phyloP scores from a whole-genome alignment of 73 alveolate genomes.

The Diophrys appendiculata region DNA sequence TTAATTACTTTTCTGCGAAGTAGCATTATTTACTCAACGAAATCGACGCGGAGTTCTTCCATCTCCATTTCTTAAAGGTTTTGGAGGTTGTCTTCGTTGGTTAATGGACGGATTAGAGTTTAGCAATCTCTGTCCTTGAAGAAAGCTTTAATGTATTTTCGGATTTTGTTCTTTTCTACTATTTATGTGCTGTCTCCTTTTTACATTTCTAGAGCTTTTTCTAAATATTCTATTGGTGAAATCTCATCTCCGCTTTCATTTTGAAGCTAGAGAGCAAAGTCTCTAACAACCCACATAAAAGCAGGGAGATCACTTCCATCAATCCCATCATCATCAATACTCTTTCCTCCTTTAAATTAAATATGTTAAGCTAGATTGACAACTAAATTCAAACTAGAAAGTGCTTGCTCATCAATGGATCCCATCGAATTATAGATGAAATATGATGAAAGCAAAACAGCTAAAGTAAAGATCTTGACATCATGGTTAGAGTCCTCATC shows the following conservation, averaged over 20 bases:
- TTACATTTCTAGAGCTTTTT: constrained; percentile 49
- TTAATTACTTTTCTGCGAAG: constrained; percentile 66
- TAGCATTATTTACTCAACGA: constrained; percentile 63
- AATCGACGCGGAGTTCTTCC: constrained; percentile 70
- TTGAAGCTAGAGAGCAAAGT: constrained; percentile 68
- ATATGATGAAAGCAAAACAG: constrained; percentile 46
- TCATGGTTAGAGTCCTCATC: constrained; percentile 74
- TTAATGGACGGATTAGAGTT: constrained; percentile 88
- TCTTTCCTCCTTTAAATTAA: constrained; percentile 68
- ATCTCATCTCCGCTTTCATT: constrained; percentile 58
- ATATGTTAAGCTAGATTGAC: constrained; percentile 85
- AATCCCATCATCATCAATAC: constrained; percentile 70
- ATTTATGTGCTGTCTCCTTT: constrained; percentile 57
- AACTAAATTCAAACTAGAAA: constrained; percentile 79
- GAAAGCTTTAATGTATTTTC: constrained; percentile 78
- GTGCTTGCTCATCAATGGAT: constrained; percentile 91
- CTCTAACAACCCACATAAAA: constrained; percentile 87
- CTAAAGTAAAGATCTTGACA: constrained; percentile 82
- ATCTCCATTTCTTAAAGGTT: constrained; percentile 63
- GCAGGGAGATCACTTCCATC: constrained; percentile 74
- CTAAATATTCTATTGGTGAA: constrained; percentile 52
- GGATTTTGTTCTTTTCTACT: constrained; percentile 79
- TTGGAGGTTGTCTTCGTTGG: constrained; percentile 79
- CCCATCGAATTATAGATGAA: constrained; percentile 93
- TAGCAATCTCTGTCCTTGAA: constrained; percentile 88